Conservation (phyloP, 805 yeast genomes). For the Cyberlindnera amylophila region DNA sequence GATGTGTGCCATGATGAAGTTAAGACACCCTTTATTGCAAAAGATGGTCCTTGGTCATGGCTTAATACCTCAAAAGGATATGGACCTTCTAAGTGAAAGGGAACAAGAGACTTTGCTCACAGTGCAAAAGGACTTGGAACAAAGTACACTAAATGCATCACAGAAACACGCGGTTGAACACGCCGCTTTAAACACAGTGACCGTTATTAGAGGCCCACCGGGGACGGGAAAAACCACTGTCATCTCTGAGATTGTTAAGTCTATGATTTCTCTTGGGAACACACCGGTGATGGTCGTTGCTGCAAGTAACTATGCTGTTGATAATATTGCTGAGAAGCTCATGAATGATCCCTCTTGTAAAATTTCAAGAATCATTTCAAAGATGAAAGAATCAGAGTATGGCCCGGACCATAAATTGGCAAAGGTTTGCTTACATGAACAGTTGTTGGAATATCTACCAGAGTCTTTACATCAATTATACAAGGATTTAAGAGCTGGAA, state of each 20-base stretch:
- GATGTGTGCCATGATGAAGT: conserved; percentile 57
- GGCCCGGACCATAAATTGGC: conserved; percentile 49
- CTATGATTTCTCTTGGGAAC: conserved; percentile 48
- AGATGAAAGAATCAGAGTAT: conserved; percentile 58
- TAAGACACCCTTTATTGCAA: conserved; percentile 47
- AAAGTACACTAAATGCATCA: conserved; percentile 50
- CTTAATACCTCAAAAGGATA: too few relatives aligned
- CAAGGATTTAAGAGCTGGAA: neutral
- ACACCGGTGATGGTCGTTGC: conserved; percentile 69
- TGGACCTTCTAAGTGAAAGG: too few relatives aligned
- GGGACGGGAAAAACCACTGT: conserved; percentile 1
- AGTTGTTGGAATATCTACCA: conserved; percentile 47
- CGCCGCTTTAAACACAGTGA: conserved; percentile 30
- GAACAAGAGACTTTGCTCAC: conserved; percentile 50
- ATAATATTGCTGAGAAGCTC: conserved; percentile 68
- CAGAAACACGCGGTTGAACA: conserved; percentile 44
- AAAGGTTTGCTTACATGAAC: conserved; percentile 60
- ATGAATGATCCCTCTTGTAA: conserved; percentile 44
- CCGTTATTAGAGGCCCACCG: conserved; percentile 44
- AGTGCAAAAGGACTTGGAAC: conserved; percentile 46
- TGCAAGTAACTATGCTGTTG: conserved; percentile 71
- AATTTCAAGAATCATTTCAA: conserved; percentile 54
- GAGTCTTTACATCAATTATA: conserved; percentile 25
- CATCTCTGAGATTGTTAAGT: conserved; percentile 55
- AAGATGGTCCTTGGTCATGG: conserved; percentile 51